These are phyloP conservation scores for Whalleya microplaca DNA, from an alignment of 2,329 filamentous ascomycete species.

Conservation along the genomic window DNA sequence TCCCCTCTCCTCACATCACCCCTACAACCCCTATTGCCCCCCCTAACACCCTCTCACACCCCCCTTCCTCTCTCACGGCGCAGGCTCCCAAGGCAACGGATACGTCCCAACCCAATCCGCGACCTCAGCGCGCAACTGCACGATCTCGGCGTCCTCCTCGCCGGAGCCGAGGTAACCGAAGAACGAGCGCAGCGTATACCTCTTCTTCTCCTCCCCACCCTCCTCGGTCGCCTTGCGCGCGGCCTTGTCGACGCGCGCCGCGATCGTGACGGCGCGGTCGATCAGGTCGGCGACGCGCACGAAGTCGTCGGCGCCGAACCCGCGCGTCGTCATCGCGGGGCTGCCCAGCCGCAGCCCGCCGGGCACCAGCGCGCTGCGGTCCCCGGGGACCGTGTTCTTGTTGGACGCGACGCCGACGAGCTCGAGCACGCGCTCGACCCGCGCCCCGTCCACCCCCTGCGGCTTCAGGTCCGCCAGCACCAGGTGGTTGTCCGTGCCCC, in stretches of 20 bases:
- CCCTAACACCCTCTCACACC: not conserved
- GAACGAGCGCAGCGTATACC: slow-evolving; percentile 70
- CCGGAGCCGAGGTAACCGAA: slow-evolving; percentile 70
- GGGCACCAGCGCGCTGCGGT: slow-evolving; percentile 90
- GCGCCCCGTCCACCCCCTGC: slow-evolving; percentile 82
- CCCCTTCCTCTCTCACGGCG: slow-evolving; percentile 22
- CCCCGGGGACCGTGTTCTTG: slow-evolving; percentile 98
- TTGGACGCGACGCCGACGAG: slow-evolving; percentile 96
- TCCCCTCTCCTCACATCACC: not conserved
- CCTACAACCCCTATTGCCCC: not conserved
- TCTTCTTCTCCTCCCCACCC: slow-evolving; percentile 67
- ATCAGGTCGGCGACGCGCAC: slow-evolving; percentile 83
- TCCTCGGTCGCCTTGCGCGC: slow-evolving; percentile 71
- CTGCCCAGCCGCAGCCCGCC: slow-evolving; percentile 93
- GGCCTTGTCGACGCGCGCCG: slow-evolving; percentile 74
- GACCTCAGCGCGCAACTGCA: slow-evolving; percentile 75
- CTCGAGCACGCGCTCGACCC: slow-evolving; percentile 88
- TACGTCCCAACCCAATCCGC: slow-evolving; percentile 78
- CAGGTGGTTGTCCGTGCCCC: slow-evolving; percentile 96
- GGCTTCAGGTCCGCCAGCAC: slow-evolving; percentile 91
- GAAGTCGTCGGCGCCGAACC: slow-evolving; percentile 90
- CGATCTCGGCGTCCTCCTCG: slow-evolving; percentile 69
- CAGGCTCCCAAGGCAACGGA: slow-evolving; percentile 67
- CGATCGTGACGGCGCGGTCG: slow-evolving; percentile 79
- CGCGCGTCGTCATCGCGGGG: slow-evolving; percentile 95